phyloP scores from a whole-genome alignment of 176 grass and related monocot genomes.

The maize (Zea mays) region Zm-B73-REFERENCE-NAM-5.0 NC_050097.1:214206501-214207000 shows the following conservation, averaged over 20 bases:
- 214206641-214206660: not conserved
- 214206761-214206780: constrained; percentile 3
- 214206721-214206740: constrained; percentile 25
- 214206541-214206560: not conserved
- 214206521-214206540: not conserved
- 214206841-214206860: constrained; percentile 10
- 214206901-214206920: constrained; percentile 23
- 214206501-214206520: not conserved
- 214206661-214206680: not conserved
- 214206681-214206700: constrained; percentile 16
- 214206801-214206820: constrained; percentile 6
- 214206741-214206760: not conserved
- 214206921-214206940: constrained; percentile 28
- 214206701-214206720: not conserved
- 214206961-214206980: constrained; percentile 68
- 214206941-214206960: constrained; percentile 58
- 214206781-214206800: not conserved
- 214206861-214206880: constrained; percentile 6
- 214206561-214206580: constrained; percentile 18
- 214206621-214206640: not conserved
- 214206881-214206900: constrained; percentile 18
- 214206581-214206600: not conserved
- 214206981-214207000: constrained; percentile 68
- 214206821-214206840: constrained; percentile 22
- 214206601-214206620: not conserved